These are phyloP conservation scores for Adansonia gregorii DNA, from an alignment of 441 rosid species.

Conservation along the genomic window DNA sequence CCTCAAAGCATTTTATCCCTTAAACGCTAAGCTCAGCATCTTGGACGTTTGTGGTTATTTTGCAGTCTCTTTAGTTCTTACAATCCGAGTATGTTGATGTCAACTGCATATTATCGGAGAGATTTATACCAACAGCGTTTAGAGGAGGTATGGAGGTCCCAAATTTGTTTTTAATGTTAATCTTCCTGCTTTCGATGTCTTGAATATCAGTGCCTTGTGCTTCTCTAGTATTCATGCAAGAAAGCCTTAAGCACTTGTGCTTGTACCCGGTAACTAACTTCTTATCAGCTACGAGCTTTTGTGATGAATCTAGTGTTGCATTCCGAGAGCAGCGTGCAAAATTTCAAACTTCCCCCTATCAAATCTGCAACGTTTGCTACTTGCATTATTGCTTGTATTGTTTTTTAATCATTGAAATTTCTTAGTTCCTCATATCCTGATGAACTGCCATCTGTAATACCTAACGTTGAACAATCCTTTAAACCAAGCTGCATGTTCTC, in stretches of 20 bases:
- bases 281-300: background rate
- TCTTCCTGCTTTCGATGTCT: background rate
- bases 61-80: slow-evolving; percentile 85
- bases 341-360: background rate
- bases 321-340: background rate
- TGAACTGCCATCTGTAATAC: background rate
- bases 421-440: background rate
- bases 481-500: background rate
- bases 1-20: slow-evolving; percentile 8
- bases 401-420: background rate
- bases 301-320: background rate
- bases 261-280: background rate
- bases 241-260: background rate
- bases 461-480: background rate
- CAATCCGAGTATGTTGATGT: slow-evolving; percentile 72
- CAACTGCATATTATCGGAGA: slow-evolving; percentile 83
- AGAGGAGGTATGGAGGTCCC: slow-evolving; percentile 51
- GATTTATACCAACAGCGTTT: slow-evolving; percentile 66
- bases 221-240: background rate
- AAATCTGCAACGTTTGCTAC: background rate
- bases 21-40: background rate
- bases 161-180: slow-evolving; percentile 1
- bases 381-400: background rate
- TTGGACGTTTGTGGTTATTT: slow-evolving; percentile 20
- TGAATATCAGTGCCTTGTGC: background rate